Percentiles rank a stretch among this genome's conserved stretches.
phyloP scores from a whole-genome alignment of 169 alveolate genomes.

The Cryptosporidium muris region DNA sequence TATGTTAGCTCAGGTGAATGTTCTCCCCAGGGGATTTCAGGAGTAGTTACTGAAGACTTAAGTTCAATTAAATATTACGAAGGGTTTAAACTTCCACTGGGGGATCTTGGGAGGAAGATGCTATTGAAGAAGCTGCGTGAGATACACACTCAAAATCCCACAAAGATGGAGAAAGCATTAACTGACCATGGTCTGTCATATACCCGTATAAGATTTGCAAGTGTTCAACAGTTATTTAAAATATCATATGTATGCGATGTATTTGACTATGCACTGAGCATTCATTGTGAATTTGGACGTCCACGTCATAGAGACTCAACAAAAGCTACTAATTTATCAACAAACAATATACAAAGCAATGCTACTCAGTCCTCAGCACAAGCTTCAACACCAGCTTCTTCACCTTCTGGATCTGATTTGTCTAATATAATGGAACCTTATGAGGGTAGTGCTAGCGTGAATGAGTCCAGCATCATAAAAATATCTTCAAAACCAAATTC shows the following conservation, averaged over 20 bases:
- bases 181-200: slow-evolving; percentile 69
- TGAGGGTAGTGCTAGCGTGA: not conserved
- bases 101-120: slow-evolving; percentile 67
- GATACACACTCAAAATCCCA: slow-evolving; percentile 68
- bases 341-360: not conserved
- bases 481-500: too few relatives aligned
- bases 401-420: slow-evolving; percentile 2
- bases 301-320: slow-evolving; percentile 69
- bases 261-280: slow-evolving; percentile 63
- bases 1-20: slow-evolving; percentile 3
- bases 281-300: slow-evolving; percentile 66
- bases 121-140: slow-evolving; percentile 50
- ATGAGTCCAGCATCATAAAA: too few relatives aligned
- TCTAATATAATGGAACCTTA: slow-evolving; percentile 15
- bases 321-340: slow-evolving; percentile 13
- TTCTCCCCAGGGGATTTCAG: not conserved
- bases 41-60: slow-evolving; percentile 38
- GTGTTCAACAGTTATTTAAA: slow-evolving; percentile 60
- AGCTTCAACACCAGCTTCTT: not conserved
- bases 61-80: slow-evolving; percentile 59
- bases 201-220: slow-evolving; percentile 62
- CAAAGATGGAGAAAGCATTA: slow-evolving; percentile 66
- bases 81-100: slow-evolving; percentile 62
- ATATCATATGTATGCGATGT: slow-evolving; percentile 68
- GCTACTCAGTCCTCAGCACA: slow-evolving; percentile 3